Evolutionary conservation across 306 rosid species (phyloP), one percentile per base, ranked within the genome.

Genomic region (Begonia loranthoides): DNA sequence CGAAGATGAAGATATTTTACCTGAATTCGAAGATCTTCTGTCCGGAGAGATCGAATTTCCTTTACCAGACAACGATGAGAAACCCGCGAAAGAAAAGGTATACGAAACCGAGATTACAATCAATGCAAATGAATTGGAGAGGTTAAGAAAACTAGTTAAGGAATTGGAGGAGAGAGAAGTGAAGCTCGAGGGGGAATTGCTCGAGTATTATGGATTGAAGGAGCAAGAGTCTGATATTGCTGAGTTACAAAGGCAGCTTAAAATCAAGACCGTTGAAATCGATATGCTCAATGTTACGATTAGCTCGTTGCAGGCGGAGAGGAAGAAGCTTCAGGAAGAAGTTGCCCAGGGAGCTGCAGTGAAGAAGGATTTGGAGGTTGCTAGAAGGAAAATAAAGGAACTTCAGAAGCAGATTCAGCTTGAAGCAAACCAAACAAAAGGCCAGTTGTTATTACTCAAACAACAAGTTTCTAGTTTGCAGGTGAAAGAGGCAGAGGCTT

Each of bases 101-200:
- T 76, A 82, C 52, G 94, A 86, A 70, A 73, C 64, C 34, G 88
- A 80, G 76, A 86, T 90, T 82, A 94, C 77, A 14, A 74, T 68
- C 66, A 86, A 83, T 67, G 96, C 79, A 38, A 78, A 66, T 55
- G 99, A 90, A 56, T 72, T 80, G 53, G 94, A 82, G 17, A 65
- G 77, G 49, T 44, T 86, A 64, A 73, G 71, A 10, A 56, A 56
- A 45, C 74, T 82, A 22, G 95, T 86, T 49, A 72, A 72, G 70
- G 95, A 90, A 61, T 67, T 90, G 78, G 95, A 90, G 79, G 94
- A 86, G 74, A 78, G 95, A 70, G 95, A 86, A 74, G 94, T 76
- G 68, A 86, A 82, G 56, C 87, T 90, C 17, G 95, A 90, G 73
- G 88, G 83, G 10, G 99, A 90, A 67, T 69, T 90, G 70, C 86